Evolutionary conservation across 2,329 filamentous ascomycete genomes (phyloP).

Genomic region (Gaeumannomyces tritici): DNA sequence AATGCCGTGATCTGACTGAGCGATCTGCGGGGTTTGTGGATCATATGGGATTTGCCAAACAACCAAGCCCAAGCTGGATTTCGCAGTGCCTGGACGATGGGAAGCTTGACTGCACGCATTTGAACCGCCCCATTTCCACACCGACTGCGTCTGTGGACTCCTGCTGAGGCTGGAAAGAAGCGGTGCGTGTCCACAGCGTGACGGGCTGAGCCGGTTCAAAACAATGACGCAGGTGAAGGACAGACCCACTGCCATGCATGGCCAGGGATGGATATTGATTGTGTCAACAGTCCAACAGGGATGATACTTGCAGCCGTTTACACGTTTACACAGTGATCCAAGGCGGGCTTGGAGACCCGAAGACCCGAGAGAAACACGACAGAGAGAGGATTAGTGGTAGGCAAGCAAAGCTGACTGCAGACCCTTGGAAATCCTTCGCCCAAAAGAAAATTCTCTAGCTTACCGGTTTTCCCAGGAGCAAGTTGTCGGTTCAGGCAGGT

Average conservation of each 20-base stretch:
- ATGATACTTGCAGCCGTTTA: not conserved
- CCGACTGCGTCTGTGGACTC: no score
- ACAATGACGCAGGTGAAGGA: not conserved
- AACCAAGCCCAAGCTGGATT: no score
- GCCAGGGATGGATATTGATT: not conserved
- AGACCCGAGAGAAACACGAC: not conserved
- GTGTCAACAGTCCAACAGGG: not conserved
- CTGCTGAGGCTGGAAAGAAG: no score
- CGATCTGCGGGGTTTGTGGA: not conserved
- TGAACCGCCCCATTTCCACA: not conserved
- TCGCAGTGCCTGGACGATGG: not conserved
- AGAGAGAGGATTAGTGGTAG: no score
- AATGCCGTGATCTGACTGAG: not conserved
- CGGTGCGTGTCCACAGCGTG: no score
- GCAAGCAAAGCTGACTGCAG: no score
- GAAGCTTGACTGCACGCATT: not conserved
- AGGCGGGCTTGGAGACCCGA: not conserved
- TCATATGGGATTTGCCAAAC: not conserved
- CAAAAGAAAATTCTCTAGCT: no score
- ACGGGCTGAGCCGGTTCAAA: not conserved
- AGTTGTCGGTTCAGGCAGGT: not conserved
- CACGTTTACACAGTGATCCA: no score
- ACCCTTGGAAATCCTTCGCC: no score
- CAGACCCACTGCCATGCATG: not conserved
- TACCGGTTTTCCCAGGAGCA: not conserved